Evolutionary conservation across 345 rosid genomes (phyloP).

Genomic region (Isatis tinctoria): DNA sequence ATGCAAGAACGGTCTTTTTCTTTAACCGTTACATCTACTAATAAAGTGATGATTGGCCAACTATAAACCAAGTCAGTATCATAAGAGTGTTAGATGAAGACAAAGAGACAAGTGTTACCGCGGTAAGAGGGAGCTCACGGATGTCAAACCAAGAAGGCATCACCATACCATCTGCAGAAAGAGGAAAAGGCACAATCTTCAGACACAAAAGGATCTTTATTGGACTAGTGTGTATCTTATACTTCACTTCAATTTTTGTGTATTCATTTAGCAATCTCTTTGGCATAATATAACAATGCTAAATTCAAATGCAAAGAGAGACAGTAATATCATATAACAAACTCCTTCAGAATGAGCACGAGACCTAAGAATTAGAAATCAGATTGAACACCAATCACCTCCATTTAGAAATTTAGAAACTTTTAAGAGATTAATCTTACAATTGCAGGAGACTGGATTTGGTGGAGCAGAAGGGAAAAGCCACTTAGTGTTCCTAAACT

Average conservation of each 20-base stretch:
- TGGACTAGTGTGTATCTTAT: background rate
- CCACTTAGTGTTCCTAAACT: constrained; percentile 63
- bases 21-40: background rate
- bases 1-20: background rate
- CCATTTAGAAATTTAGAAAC: background rate
- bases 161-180: constrained; percentile 63
- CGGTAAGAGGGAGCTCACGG: constrained; percentile 77
- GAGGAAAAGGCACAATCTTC: background rate
- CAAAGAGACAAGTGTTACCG: constrained; percentile 41
- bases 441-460: constrained; percentile 66
- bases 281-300: background rate
- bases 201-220: background rate
- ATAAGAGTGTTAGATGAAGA: background rate
- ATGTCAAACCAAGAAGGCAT: constrained; percentile 98
- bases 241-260: too few relatives aligned
- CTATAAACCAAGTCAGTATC: background rate
- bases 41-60: background rate
- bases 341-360: background rate
- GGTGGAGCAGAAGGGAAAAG: constrained; percentile 83
- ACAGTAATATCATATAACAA: background rate
- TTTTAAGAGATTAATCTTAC: background rate
- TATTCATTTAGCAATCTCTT: background rate
- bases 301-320: background rate
- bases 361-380: background rate
- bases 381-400: background rate